Evolutionary conservation across 805 yeast genomes (phyloP), one percentile per base, ranked within the genome.

Genomic region (Suhomyces prunicola): DNA sequence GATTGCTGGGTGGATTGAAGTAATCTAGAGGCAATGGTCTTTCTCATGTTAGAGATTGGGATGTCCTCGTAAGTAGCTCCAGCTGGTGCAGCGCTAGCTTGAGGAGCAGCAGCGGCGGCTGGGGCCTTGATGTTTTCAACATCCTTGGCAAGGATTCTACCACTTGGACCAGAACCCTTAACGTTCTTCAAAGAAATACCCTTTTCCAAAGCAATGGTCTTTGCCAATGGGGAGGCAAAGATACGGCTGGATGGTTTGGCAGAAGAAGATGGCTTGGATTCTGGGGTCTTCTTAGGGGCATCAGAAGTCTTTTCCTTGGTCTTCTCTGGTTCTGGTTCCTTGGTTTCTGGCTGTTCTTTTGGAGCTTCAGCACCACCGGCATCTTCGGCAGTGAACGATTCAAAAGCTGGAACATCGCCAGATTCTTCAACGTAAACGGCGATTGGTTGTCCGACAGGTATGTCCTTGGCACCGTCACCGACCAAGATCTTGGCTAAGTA

Each of bases 221-320:
- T 93, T 56, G 99, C 99, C 60, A 88, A 78, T 54, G 99, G 99
- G 56, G 98, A 92, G 45, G 98, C 98, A 61, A 90, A 71, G 70
- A 94, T 87, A 74, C 97, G 84, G 62, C 79, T 87, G 50, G 80
- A 75, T 27, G 76, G 48, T 12, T 77, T 48, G 19, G 76, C 60
- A 27, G 68, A 50, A 22, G 47, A 13, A 23, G 54, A 48, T 15
- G 56, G 44, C 41, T 55, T 24, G 23, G 55, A 23, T 8, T 50
- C 53, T 17, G 39, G n/a, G 27, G 51, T 45, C 41, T 63, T 51
- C 39, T 57, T 54, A 26, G 70, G 52, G 39, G 67, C 66, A 27
- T 65, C 59, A 42, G 60, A 57, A 13, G 71, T 52, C 40, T 49
- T 67, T 50, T 70, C 68, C 51, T 71, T 64, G 33, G 74, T 61